phyloP scores from a whole-genome alignment of 106 monocot species.

The Allium fistulosum region DNA sequence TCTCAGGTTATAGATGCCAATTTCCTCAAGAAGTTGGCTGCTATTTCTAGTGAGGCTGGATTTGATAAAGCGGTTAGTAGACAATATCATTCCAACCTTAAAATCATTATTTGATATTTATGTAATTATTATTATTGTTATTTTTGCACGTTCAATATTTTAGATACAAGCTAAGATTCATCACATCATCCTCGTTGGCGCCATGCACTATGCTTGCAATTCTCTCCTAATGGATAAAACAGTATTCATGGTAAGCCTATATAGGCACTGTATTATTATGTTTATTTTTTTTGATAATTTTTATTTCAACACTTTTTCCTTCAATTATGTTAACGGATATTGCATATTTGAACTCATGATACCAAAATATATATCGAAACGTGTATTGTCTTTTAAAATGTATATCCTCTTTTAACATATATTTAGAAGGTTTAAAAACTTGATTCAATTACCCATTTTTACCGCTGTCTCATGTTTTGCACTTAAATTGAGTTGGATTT shows the following conservation, averaged over 20 bases:
- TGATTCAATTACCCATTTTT: too few species aligned
- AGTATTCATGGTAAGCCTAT: conserved; percentile 49
- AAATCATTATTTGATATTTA: neutral
- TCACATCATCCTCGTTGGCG: conserved; percentile 36
- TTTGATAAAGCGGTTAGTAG: conserved; percentile 20
- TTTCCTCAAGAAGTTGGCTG: conserved; percentile 54
- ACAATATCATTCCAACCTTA: neutral
- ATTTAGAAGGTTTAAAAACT: too few species aligned
- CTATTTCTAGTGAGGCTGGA: conserved; percentile 19
- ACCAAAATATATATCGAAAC: too few species aligned
- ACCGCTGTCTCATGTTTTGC: too few species aligned
- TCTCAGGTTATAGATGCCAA: conserved; percentile 11
- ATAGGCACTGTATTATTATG: neutral
- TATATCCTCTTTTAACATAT: too few species aligned
- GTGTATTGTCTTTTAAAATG: too few species aligned
- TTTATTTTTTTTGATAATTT: neutral
- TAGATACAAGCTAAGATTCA: conserved; percentile 39
- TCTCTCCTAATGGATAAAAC: conserved; percentile 50
- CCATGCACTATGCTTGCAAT: conserved; percentile 33
- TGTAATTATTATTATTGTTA: neutral
- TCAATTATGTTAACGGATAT: too few species aligned
- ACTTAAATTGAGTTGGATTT: too few species aligned
- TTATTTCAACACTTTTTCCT: too few species aligned
- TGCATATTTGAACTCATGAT: too few species aligned
- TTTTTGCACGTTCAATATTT: conserved; percentile 1